Evolutionary conservation across 2,329 filamentous ascomycete genomes (phyloP).

Genomic region (Amesomyces nigricolor): DNA sequence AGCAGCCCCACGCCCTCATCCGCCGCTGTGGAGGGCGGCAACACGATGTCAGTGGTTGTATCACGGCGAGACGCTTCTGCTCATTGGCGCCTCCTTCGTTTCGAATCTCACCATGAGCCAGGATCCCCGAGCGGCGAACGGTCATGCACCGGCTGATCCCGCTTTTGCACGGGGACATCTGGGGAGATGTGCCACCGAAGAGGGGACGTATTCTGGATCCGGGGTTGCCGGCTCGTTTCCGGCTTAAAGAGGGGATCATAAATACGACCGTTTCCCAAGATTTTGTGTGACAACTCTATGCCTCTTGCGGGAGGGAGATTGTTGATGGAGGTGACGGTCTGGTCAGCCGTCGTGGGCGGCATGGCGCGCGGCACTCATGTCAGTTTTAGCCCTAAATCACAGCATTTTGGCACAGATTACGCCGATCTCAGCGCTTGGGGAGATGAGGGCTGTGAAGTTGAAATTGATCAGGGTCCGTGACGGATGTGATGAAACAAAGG

Average conservation of each 20-base stretch:
- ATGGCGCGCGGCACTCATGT: conserved; percentile 8
- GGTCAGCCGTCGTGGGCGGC: background rate
- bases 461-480: conserved; percentile 16
- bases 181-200: background rate
- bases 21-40: too few species aligned
- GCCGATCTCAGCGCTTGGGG: conserved; percentile 12
- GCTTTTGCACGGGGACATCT: conserved; percentile 14
- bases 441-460: conserved; percentile 19
- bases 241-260: too few species aligned
- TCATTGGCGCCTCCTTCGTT: too few species aligned
- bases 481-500: background rate
- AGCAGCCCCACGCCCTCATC: too few species aligned
- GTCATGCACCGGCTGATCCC: conserved; percentile 17
- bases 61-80: too few species aligned
- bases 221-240: background rate
- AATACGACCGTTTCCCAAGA: too few species aligned
- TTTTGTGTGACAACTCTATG: too few species aligned
- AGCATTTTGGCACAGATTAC: conserved; percentile 4
- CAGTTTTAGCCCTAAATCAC: background rate
- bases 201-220: background rate
- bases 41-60: too few species aligned
- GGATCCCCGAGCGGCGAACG: conserved; percentile 13
- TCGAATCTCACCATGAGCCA: too few species aligned
- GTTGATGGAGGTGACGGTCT: conserved; percentile 4
- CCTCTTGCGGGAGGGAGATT: conserved; percentile 14